Base-by-base conservation (phyloP, 2,329 filamentous ascomycete genomes). In the Dendrostoma leiphaemia region DNA sequence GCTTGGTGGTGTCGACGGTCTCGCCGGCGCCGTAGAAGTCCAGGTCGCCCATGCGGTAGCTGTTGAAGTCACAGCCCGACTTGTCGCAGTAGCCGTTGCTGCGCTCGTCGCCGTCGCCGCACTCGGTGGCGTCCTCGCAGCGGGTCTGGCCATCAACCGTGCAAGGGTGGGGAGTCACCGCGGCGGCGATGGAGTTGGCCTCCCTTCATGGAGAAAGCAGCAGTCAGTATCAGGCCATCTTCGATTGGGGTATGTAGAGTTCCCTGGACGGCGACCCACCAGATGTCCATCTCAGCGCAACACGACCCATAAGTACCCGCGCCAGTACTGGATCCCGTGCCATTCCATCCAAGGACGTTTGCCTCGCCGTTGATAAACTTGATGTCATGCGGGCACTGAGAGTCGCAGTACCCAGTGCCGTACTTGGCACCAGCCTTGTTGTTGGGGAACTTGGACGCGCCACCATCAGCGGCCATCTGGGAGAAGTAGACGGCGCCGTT, bases 401-500 rank as follows among this genome's bases (percentile, higher is more conserved):
- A 69, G 61, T 80, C 77, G 59, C 79, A 82, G 71, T 80, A 79
- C 34, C 81, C 81, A 47, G 80, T 83, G 61, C 81, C 81, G 67
- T 81, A 83, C 62, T 77, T 75, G 60, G 80, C 78, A 31, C 71
- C 71, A 26, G 72, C 73, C 60, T 71, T 72, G 68, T 76, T 83
- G 66, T 66, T 73, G 6, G 69, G 35, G 65, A 75, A 78, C 62
- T 74, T 76, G 57, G 64, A 62, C 67, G 73, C 66, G 41, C 80
- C 80, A 59, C 80, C 80, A 53, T 82, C 79, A 28, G 74, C 72
- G 44, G 81, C 76, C 81, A 84, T 84, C 61, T 74, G 68, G 48
- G 73, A 70, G 51, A 80, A 74, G 66, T 86, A 86, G 24, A 86
- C 68, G 32, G 83, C 83, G 50, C 83, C 84, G 67, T 87, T 86